Conservation (phyloP, 1,284 basidiomycete species). For the Kalmanozyma brasiliensis region DNA sequence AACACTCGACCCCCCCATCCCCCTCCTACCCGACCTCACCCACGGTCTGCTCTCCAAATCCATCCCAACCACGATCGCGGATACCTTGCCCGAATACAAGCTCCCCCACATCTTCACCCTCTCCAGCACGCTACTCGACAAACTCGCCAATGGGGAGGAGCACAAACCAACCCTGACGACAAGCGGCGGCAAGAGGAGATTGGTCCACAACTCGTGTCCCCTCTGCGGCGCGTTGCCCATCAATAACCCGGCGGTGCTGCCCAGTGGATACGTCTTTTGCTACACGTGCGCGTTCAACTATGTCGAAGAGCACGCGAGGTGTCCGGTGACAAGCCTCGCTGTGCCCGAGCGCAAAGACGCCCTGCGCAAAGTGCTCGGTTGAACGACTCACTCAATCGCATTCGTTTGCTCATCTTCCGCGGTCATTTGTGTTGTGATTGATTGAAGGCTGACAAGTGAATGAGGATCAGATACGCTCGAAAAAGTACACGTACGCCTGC, state of each 20-base stretch:
- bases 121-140: slow-evolving; percentile 24
- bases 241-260: slow-evolving; percentile 88
- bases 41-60: slow-evolving; percentile 4
- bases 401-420: no score
- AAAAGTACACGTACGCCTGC: slow-evolving; percentile 60
- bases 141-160: slow-evolving; percentile 22
- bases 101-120: slow-evolving; percentile 28
- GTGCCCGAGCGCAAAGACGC: slow-evolving; percentile 76
- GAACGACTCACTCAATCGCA: no score
- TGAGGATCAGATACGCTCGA: slow-evolving; percentile 40
- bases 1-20: slow-evolving; percentile 18
- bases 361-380: slow-evolving; percentile 84
- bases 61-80: neutral
- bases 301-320: slow-evolving; percentile 80
- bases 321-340: slow-evolving; percentile 85
- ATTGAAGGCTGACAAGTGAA: no score
- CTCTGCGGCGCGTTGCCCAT: slow-evolving; percentile 78
- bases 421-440: no score
- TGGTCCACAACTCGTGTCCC: slow-evolving; percentile 82
- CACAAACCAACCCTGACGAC: neutral
- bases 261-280: slow-evolving; percentile 94
- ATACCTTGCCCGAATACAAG: slow-evolving; percentile 17
- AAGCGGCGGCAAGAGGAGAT: slow-evolving; percentile 7
- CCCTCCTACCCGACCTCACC: slow-evolving; percentile 16
- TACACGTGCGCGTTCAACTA: slow-evolving; percentile 90